A percentile compares a stretch with the other conserved stretches of the same genome.
These are phyloP conservation scores for Perkinsus olseni DNA, from an alignment of 169 alveolate genomes.

Conservation along the genomic window DNA sequence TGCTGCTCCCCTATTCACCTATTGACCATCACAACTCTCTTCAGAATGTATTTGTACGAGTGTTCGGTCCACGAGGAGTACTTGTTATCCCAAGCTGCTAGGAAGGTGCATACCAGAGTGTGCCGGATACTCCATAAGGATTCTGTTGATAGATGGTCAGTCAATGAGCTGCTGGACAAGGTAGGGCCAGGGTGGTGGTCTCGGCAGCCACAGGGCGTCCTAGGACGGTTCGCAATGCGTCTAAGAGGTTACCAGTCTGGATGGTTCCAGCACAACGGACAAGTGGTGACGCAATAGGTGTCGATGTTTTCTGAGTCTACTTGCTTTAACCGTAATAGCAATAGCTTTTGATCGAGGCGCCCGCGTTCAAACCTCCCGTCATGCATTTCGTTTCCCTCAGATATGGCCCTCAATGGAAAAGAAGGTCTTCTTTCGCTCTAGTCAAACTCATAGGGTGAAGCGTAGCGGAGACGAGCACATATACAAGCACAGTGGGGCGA, in stretches of 20 bases:
- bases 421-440: not conserved
- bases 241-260: too few species aligned
- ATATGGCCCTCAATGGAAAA: not conserved
- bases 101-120: not conserved
- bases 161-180: not conserved
- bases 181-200: not conserved
- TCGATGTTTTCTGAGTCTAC: too few species aligned
- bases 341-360: too few species aligned
- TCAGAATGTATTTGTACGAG: not conserved
- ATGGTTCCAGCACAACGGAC: too few species aligned
- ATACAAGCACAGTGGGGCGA: not conserved
- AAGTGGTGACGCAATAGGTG: too few species aligned
- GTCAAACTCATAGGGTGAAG: not conserved
- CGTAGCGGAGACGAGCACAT: not conserved
- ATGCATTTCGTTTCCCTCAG: not conserved
- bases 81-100: not conserved
- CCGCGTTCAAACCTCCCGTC: too few species aligned
- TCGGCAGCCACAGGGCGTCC: not conserved
- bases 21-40: not conserved
- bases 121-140: not conserved
- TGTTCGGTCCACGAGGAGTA: not conserved
- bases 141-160: not conserved
- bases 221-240: too few species aligned
- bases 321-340: too few species aligned
- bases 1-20: too few species aligned